phyloP scores from a whole-genome alignment of 176 grass and related monocot genomes.

The Oryza coarctata region DNA sequence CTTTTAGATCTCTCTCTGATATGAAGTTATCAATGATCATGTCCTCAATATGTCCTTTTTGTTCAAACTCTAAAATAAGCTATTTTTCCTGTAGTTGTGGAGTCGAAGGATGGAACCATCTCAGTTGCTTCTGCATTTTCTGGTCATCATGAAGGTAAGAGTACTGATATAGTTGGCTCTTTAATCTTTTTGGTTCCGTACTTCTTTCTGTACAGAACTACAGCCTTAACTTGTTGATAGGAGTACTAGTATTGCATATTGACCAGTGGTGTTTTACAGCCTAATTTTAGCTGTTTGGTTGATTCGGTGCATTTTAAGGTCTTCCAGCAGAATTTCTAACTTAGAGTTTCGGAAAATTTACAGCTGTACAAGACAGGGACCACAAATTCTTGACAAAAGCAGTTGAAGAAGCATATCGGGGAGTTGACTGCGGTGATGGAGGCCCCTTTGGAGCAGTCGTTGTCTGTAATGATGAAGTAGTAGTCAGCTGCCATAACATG shows the following conservation, averaged over 20 bases:
- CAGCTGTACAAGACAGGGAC: constrained; percentile 77
- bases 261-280: neutral
- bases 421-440: constrained; percentile 78
- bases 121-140: constrained; percentile 86
- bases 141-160: constrained; percentile 79
- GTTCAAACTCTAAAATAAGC: neutral
- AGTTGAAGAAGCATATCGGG: constrained; percentile 79
- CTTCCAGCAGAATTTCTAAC: neutral
- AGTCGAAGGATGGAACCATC: constrained; percentile 75
- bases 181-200: neutral
- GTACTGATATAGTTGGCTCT: neutral
- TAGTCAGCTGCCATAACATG: constrained; percentile 94
- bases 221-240: too few species aligned
- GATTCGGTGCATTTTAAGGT: neutral
- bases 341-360: neutral
- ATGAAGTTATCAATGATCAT: neutral
- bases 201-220: neutral
- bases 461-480: constrained; percentile 69
- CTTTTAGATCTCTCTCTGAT: neutral
- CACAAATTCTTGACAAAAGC: constrained; percentile 85
- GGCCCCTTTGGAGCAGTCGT: constrained; percentile 87
- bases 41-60: neutral
- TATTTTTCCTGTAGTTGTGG: constrained; percentile 53
- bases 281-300: neutral
- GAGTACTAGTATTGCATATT: neutral